Conservation (phyloP, 2,329 filamentous ascomycete species). For the Pleomassaria siparia region DNA sequence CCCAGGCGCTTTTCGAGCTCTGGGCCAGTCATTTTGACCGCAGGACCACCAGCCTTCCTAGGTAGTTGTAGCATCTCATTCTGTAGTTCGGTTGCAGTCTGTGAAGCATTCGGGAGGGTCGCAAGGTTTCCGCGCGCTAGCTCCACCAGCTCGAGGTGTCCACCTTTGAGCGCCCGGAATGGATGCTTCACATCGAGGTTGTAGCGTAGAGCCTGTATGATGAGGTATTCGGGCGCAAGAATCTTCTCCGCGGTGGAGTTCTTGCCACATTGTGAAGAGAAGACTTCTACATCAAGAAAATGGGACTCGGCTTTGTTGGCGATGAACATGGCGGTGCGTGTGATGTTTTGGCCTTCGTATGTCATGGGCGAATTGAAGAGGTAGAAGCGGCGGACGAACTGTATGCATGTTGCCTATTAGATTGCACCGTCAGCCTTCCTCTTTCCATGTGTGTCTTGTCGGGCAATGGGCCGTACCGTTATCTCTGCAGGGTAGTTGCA, state of each 20-base stretch:
- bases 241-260: constrained; percentile 76
- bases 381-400: constrained; percentile 94
- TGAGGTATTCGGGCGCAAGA: constrained; percentile 85
- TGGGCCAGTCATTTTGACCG: constrained; percentile 16
- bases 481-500: constrained; percentile 63
- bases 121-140: constrained; percentile 63
- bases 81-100: constrained; percentile 27
- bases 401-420: constrained; percentile 71
- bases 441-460: not conserved
- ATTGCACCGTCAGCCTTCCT: constrained; percentile 5
- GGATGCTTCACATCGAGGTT: constrained; percentile 93
- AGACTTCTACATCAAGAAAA: constrained; percentile 67
- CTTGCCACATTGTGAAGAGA: constrained; percentile 47
- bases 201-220: constrained; percentile 90
- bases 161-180: constrained; percentile 82
- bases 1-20: constrained; percentile 51
- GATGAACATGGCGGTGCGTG: constrained; percentile 89
- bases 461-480: constrained; percentile 55
- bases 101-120: constrained; percentile 18
- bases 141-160: constrained; percentile 76
- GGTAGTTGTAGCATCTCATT: constrained; percentile 22
- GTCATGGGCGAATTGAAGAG: constrained; percentile 95
- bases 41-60: constrained; percentile 20
- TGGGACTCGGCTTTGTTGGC: constrained; percentile 89
- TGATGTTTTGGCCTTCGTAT: constrained; percentile 85